Base-by-base conservation (phyloP, 306 rosid species). In the Oemleria cerasiformis region DNA sequence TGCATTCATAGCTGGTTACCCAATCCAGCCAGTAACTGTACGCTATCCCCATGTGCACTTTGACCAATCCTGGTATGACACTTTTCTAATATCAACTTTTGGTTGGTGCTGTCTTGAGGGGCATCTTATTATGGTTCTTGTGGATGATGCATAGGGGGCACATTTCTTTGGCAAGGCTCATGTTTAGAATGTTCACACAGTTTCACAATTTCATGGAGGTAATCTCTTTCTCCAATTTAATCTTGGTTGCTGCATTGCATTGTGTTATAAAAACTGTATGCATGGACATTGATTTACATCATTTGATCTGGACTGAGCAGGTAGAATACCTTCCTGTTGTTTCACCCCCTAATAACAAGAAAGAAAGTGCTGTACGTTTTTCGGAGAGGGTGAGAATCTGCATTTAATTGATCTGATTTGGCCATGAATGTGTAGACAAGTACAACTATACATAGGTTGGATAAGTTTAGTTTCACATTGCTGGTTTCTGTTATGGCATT, bases 1-100 rank as follows among this genome's bases (percentile, higher is more conserved):
- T 71, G 99, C 99, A 71, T 95, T 95, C 77, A 85, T 91, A 71
- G 92, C 95, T 40, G 92, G 92, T 59, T 84, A 76, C 73, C 81
- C 99, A 51, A 86, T 95, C 78, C 99, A 95, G 79, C 96, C 99
- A 58, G 87, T 89, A 56, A 36, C 85, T 77, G 96, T 89, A 69
- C 96, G 96, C 73, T 95, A 91, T 86, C 99, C 99, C 74, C 95
- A 91, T 77, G 86, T 95, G 68, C 97, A 95, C 86, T 95, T 95
- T 77, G 99, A 95, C 67, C 97, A 95, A 80, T 95, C 99, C 62
- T 95, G 99, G 99, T 95, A 81, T 63, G 92, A 40, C 51, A 59
- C 36, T 65, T 75, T 74, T 49, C 80, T 56, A 70, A 49, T 71
- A 54, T 75, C 25, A 58, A 59, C 47, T 9, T 77, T 73, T 15